Base-by-base conservation (phyloP, 495 filamentous ascomycete genomes). In the Penicillium samsonianum region DNA sequence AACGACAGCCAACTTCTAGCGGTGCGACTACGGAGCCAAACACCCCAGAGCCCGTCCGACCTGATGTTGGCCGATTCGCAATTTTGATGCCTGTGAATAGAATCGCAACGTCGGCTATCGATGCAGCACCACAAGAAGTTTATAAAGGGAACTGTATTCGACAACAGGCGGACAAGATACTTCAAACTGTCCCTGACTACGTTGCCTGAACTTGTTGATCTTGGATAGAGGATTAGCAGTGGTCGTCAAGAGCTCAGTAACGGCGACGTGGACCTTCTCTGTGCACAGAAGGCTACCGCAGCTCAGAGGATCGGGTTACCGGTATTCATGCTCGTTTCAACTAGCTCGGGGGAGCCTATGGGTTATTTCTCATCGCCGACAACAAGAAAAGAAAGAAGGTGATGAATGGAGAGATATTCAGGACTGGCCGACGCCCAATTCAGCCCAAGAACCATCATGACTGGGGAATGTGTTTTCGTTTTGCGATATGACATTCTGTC, bases 271-370 rank as follows among this genome's bases (percentile, higher is more conserved):
- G 52, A 55, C 19, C 17, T 47, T 55, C 40, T 10, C 25, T 55
- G 12, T 25, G 42, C 11, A 22, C 23, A 10, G 25, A 43, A 20
- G 33, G 4, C 30, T 33, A 33, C 30, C 30, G 0, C n/a, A n/a
- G 17, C 38, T 41, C 38, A 12, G 52, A 31, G 25, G 40, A 44
- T 12, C 19, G 25, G 9, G 52, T 33, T 30, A 41, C 52, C 19
- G 52, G 40, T 8, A 16, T 55, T 45, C 52, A 55, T n/a, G 52
- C 52, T 41, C 52, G 52, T 17, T 55, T 55, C 30, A 55, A 45
- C n/a, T 55, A 31, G 52, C 23, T 46, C 17, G 31, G 37, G 14
- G 52, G 40, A 41, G 52, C 52, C 4, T 14, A 26, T 22, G 52
- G 52, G 2, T 55, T 55, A 25, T 46, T 55, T 37, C 40, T 55